Conservation (phyloP, 805 yeast species). For the Pichia sporocuriosa region DNA sequence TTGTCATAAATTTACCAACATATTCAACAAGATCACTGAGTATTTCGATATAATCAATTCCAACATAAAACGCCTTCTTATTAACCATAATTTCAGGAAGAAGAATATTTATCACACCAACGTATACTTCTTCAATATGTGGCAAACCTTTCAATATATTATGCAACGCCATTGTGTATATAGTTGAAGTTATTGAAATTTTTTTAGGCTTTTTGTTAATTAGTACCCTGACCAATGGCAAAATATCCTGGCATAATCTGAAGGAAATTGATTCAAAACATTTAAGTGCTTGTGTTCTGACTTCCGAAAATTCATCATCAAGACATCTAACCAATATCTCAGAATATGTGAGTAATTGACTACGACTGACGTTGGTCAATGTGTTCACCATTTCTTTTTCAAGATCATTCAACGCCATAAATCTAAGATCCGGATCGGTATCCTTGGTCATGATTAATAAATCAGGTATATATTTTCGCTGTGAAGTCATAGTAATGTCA, state of each 20-base stretch:
- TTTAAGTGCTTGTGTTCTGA: slow-evolving; percentile 66
- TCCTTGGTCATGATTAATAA: slow-evolving; percentile 44
- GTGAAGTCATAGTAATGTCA: not conserved
- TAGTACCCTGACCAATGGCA: slow-evolving; percentile 27
- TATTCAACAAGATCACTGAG: slow-evolving; percentile 48
- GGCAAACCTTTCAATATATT: slow-evolving; percentile 33
- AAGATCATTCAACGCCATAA: slow-evolving; percentile 78
- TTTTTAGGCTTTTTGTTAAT: slow-evolving; percentile 21
- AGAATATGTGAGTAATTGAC: slow-evolving; percentile 27
- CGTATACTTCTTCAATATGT: slow-evolving; percentile 16
- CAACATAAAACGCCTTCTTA: slow-evolving; percentile 22
- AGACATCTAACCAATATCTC: slow-evolving; percentile 29
- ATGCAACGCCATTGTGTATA: slow-evolving; percentile 47
- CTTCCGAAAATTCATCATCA: slow-evolving; percentile 61
- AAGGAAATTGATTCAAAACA: slow-evolving; percentile 34
- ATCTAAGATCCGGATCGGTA: slow-evolving; percentile 75
- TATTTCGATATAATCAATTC: slow-evolving; percentile 56
- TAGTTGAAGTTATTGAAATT: slow-evolving; percentile 37
- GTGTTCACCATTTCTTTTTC: slow-evolving; percentile 34
- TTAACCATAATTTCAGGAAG: slow-evolving; percentile 29
- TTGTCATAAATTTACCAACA: slow-evolving; percentile 29
- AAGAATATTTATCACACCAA: slow-evolving; percentile 31
- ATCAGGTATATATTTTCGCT: slow-evolving; percentile 20
- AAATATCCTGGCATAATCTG: slow-evolving; percentile 27
- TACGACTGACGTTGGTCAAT: slow-evolving; percentile 31